Evolutionary conservation across 2,329 filamentous ascomycete species (phyloP), one percentile per base, ranked within the genome.

Genomic region (Achaetomium macrosporum): DNA sequence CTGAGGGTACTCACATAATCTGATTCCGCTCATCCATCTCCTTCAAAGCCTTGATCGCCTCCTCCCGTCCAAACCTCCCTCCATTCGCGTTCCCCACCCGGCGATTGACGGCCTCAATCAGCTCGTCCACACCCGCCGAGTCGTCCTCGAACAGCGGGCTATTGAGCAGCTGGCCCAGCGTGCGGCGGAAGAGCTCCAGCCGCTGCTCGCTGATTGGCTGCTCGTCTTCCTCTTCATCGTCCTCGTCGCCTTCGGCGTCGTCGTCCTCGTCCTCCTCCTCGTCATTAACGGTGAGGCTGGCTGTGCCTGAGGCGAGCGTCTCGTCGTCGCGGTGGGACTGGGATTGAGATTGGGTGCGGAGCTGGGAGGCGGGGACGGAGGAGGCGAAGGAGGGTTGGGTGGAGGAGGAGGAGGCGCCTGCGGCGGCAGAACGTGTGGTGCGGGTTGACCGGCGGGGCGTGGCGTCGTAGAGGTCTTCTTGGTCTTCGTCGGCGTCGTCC

Each of bases 61-160:
- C 93, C 0, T 74, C 75, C 36, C 78, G 78, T 25, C 75, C 78
- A 71, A 96, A 99, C 36, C 35, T 40, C 70, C 8, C 79, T 25
- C 25, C 25, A 25, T 25, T 25, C 78, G 5, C 77, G 78, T 25
- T 72, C 66, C 2, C 70, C 63, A 40, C 71, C 62, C 42, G 79
- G 4, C 73, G 73, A 67, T 99, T 99, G 47, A 99, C 87, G 9
- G 88, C 88, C 3, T 77, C 78, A 16, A 96, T 77, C 31, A 99
- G 77, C 25, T 81, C 81, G 57, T 84, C 81, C 2, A 96, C 78
- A 56, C 85, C 79, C 13, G 90, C 90, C 16, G 85, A 83, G 64
- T 97, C 93, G 56, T 95, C 88, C 31, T 85, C 82, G 66, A 99
- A 99, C n/a, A 99, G 70, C 12, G 82, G 77, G 0, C 87, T 86